phyloP scores from a whole-genome alignment of 495 filamentous ascomycete genomes.

The Hypoxylon fuscum region DNA sequence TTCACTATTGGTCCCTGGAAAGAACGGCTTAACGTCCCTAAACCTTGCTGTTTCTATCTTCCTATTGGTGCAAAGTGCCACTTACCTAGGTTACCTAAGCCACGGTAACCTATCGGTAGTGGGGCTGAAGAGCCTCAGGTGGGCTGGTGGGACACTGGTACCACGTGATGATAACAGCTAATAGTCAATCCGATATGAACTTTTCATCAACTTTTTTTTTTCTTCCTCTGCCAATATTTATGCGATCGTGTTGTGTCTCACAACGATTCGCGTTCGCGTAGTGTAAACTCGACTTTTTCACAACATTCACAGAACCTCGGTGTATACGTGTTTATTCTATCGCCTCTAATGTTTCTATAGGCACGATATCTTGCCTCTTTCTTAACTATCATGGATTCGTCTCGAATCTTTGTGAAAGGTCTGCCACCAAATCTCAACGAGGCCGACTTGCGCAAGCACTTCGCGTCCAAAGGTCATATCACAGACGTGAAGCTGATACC shows the following conservation, averaged over 20 bases:
- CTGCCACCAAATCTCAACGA: constrained; percentile 46
- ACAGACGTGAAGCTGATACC: constrained; percentile 93
- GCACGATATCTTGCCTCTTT: not conserved
- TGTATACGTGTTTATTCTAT: not conserved
- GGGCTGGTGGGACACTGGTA: constrained; percentile 11
- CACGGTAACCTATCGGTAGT: not conserved
- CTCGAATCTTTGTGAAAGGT: constrained; percentile 88
- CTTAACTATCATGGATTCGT: constrained; percentile 66
- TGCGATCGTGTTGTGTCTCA: not conserved
- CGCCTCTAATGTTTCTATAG: not conserved
- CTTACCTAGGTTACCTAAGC: no score
- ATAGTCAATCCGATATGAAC: constrained; percentile 17
- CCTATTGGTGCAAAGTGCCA: not conserved
- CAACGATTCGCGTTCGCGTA: no score
- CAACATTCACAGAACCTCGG: no score
- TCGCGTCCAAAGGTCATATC: constrained; percentile 75
- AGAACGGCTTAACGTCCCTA: not conserved
- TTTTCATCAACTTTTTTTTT: constrained; percentile 37
- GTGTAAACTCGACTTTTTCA: not conserved
- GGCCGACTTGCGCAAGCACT: constrained; percentile 84
- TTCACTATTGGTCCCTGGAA: not conserved
- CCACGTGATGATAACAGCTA: constrained; percentile 35
- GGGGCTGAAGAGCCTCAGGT: constrained; percentile 38
- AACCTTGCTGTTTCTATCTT: not conserved
- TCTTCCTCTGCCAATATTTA: not conserved